Conservation (phyloP, 192 early-diverging fungal species). For the Mortierella alpina region DNA sequence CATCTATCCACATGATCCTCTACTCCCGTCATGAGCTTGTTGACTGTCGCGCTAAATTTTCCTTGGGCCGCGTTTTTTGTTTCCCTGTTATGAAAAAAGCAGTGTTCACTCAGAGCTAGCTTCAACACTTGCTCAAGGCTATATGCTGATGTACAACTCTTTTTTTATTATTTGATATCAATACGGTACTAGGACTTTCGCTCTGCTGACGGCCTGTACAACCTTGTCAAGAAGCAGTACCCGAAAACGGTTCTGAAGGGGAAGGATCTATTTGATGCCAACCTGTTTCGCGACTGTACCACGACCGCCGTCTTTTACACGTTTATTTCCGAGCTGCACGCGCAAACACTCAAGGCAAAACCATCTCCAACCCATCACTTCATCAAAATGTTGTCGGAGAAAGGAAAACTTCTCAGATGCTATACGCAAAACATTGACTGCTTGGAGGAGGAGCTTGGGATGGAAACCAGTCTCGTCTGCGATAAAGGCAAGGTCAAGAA, state of each 20-base stretch:
- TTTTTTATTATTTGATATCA: constrained; percentile 7
- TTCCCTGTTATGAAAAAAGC: neutral
- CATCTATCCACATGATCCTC: neutral
- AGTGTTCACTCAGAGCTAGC: neutral
- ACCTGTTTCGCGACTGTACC: constrained; percentile 74
- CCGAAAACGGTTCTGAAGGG: constrained; percentile 78
- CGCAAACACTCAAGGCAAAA: constrained; percentile 74
- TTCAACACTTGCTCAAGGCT: neutral
- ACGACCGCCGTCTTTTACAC: constrained; percentile 77
- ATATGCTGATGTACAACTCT: neutral
- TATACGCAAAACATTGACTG: constrained; percentile 99
- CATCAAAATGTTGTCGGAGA: constrained; percentile 78
- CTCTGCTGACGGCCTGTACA: constrained; percentile 86
- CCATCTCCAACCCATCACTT: constrained; percentile 90
- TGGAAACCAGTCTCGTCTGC: constrained; percentile 62
- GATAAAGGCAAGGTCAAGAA: constrained; percentile 60
- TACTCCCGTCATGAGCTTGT: neutral
- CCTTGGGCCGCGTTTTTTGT: neutral
- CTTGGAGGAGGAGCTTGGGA: constrained; percentile 80
- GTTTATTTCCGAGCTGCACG: constrained; percentile 90
- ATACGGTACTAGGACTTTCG: constrained; percentile 78
- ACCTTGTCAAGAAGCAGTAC: constrained; percentile 80
- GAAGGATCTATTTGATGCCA: constrained; percentile 88
- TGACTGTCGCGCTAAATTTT: neutral
- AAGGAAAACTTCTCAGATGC: constrained; percentile 84